Conservation (phyloP, 2,329 filamentous ascomycete species). For the Coniella lustricola region DNA sequence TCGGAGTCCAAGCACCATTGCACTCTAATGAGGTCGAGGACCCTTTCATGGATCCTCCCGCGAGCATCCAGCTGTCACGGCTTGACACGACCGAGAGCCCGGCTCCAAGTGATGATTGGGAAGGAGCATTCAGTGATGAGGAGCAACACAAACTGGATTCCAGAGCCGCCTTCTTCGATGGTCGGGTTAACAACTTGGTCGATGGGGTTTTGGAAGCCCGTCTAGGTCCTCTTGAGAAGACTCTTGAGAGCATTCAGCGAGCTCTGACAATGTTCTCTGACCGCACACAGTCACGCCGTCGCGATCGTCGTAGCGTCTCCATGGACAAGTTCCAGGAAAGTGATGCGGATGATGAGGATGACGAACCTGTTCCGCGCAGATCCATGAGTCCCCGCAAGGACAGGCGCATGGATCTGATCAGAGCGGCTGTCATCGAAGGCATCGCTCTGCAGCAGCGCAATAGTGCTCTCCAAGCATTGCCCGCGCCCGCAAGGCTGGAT, state of each 20-base stretch:
- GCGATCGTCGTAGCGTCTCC: conserved; percentile 67
- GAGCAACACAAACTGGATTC: conserved; percentile 78
- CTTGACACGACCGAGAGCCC: conserved; percentile 57
- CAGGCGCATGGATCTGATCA: conserved; percentile 76
- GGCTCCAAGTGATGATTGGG: conserved; percentile 88
- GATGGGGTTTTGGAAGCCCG: conserved; percentile 68
- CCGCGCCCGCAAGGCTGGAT: conserved; percentile 18
- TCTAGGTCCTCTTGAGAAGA: conserved; percentile 72
- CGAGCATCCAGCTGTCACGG: conserved; percentile 43
- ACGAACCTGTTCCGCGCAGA: conserved; percentile 50
- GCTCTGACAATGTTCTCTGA: conserved; percentile 53
- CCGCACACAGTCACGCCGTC: conserved; percentile 45
- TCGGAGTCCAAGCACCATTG: conserved; percentile 39
- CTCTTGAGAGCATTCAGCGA: conserved; percentile 68
- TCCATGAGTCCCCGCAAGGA: conserved; percentile 74
- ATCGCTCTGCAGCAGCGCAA: conserved; percentile 50
- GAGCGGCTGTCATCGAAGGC: conserved; percentile 65
- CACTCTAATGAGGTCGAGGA: conserved; percentile 53
- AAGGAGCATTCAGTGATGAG: conserved; percentile 72
- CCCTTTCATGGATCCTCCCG: conserved; percentile 50
- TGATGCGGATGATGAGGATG: conserved; percentile 91
- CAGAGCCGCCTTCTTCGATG: conserved; percentile 83
- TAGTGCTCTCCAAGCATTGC: conserved; percentile 22
- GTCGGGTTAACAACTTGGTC: conserved; percentile 80
- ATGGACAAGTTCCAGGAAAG: conserved; percentile 63